Evolutionary conservation across 371 early-diverging fungal species (phyloP), one percentile per base, ranked within the genome.

Genomic region (Batkoa obscura): DNA sequence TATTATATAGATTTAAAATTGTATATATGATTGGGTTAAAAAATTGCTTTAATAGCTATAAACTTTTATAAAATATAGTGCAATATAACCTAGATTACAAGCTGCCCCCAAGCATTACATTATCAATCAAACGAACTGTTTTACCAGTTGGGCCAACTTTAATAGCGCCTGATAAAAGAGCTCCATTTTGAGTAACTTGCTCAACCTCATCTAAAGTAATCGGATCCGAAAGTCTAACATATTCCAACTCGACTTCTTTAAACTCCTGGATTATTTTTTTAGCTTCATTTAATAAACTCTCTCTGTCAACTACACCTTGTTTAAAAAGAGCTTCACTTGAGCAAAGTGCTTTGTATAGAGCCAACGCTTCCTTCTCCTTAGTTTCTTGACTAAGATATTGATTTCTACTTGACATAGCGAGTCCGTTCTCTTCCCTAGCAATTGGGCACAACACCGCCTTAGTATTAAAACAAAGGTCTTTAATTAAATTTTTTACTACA

Each of bases 381-480:
- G 92, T 75, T 62, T 92, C 80, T 50, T 75, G 73, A 3, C 75
- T 72, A 57, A 97, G 66, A 60, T 94, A 95, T 8, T 80, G 70
- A 66, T 97, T 97, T 38, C 98, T 72, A 31, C 84, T 83, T 34
- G 84, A 83, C 79, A 94, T 72, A 0, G 98, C 98, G 49, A 97
- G 67, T 2, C 95, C 94, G 62, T 86, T 84, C 1, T 64, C 56
- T 43, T 91, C 93, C 13, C 98, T 76, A 0, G 71, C 65, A 0
- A 91, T 97, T 2, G 81, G 77, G 33, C 77, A 80, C 31, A 90
- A 75, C 35, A 77, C 74, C 64, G 94, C 68, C n/a, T 71, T 60
- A 15, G 81, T 70, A 6, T 87, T 86, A 48, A 93, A 73, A 52
- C 82, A 72, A 46, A 94, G 71, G 64, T 97, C 96, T 0, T 75